Evolutionary conservation across 768 basidiomycete species (phyloP), one percentile per base, ranked within the genome.

Genomic region (Boletus sp.): DNA sequence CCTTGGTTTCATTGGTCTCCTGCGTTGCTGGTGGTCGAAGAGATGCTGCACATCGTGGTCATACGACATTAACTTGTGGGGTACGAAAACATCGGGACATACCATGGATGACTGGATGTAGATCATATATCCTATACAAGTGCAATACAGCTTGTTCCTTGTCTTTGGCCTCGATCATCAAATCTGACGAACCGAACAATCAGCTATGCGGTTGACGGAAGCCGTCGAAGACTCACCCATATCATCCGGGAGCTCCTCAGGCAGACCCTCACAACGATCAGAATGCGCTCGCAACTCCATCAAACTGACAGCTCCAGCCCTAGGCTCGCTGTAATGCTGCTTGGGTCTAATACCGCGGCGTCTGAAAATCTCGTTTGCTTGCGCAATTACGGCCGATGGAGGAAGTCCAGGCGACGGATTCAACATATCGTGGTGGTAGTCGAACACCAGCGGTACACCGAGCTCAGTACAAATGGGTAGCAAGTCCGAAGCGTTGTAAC

Each of bases 151-250:
- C 94, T 66, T 95, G 94, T 68, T 96, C 94, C 72, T 94, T 90
- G 70, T 90, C 90, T 68, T 93, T 92, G 3, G 91, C 91, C 77
- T 95, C 93, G 54, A 94, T 92, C 93, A 95, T 93, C 59, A 95
- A 64, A 72, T 95, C 92, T 64, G 78, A 63, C 38, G 13, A 19
- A 21, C 4, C 23, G 3, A 14, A 29, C 58, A n/a, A 23, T 47
- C 14, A 49, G 8, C 25, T 10, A n/a, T 44, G 21, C 6, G 6
- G 8, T 27, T 17, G 10, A 43, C 4, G 21, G 33, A 6, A 23
- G n/a, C 3, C 13, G 4, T 14, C 45, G 5, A 2, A 17, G 27
- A 63, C 79, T 47, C 56, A 80, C 82, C 85, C 74, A 88, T 84
- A 55, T 87, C 86, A 57, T 82, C 80, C 0, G 85, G 85, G 29